Evolutionary conservation across 2,329 filamentous ascomycete species (phyloP), one percentile per base, ranked within the genome.

Genomic region (Cucurbitaria berberidis): DNA sequence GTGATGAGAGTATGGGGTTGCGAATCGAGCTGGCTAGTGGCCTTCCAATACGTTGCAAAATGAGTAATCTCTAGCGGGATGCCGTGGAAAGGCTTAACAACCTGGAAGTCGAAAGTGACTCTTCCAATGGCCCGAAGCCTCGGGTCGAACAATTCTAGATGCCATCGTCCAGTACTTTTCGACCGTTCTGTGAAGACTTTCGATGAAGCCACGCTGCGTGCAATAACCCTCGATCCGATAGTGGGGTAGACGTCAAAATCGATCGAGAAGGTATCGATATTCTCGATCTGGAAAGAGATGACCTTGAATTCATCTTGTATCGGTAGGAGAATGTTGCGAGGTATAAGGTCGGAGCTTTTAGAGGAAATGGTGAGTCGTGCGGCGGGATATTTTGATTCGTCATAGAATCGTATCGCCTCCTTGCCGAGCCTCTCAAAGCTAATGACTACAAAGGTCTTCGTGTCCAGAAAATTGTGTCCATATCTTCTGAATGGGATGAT

Each of bases 21-120:
- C 45, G 90, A 87, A 72, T 96, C 91, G 42, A 95, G 84, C 64
- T 96, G 92, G 68, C 92, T 96, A 1, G 95, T 99, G 0, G 93
- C 93, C 76, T 98, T 99, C 95, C 95, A 99, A 76, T 99, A 99
- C 0, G 95, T 98, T 59, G 96, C 95, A 66, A 98, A 99, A 69
- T 98, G 93, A 1, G 95, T 96, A 55, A 99, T 97, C 74, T 99
- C 95, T 19, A 99, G 81, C 3, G 95, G 92, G 55, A 92, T 89
- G 7, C 95, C 93, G 58, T 88, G 86, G 78, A 98, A 99, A 0
- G 95, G 95, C 69, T 96, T 97, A 73, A 99, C 96, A 22, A 98
- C 91, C 72, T 98, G 93, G 49, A 91, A 96, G 60, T 90, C 90
- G 80, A 99, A 99, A 59, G 87, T 91, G 62, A 98, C 91, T 68